Conservation (phyloP, 805 yeast genomes). For the Starmerella riodocensis region DNA sequence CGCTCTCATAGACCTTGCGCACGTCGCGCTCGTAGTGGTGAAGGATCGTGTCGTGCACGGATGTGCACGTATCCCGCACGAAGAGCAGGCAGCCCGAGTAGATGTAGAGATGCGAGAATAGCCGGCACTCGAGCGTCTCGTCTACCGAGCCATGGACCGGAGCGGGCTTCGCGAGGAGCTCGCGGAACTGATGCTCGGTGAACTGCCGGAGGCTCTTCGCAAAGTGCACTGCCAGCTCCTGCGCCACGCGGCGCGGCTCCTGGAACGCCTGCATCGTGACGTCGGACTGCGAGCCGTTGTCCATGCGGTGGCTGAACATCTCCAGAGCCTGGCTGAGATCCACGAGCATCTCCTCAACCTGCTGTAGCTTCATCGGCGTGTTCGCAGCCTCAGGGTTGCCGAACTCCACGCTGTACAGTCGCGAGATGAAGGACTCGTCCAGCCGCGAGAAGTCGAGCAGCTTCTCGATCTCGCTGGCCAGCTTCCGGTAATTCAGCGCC, state of each 20-base stretch:
- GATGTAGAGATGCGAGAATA: conserved; percentile 24
- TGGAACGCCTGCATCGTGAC: conserved; percentile 9
- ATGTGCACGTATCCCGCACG: conserved; percentile 42
- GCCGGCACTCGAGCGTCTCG: conserved; percentile 17
- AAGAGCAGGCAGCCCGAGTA: conserved; percentile 42
- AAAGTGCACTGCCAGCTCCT: conserved; percentile 22
- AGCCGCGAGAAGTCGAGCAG: conserved; percentile 59
- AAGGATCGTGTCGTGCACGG: conserved; percentile 35
- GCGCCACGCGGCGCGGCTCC: conserved; percentile 7
- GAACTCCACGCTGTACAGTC: conserved; percentile 37
- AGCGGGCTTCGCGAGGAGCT: conserved; percentile 5
- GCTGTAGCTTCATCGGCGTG: conserved; percentile 32
- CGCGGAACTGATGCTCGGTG: not conserved
- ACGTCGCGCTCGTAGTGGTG: conserved; percentile 31
- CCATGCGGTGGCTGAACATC: conserved; percentile 25
- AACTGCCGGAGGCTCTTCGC: conserved; percentile 30
- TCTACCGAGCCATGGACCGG: conserved; percentile 19
- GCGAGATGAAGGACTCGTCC: conserved; percentile 40
- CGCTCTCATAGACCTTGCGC: conserved; percentile 28
- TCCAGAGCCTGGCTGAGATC: conserved; percentile 53
- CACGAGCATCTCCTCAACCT: conserved; percentile 42
- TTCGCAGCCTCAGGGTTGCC: conserved; percentile 21
- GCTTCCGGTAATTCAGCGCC: conserved; percentile 63
- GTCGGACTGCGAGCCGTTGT: not conserved
- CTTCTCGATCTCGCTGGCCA: conserved; percentile 57